Conservation (phyloP, 441 rosid species). For the Populus hybrid region DNA sequence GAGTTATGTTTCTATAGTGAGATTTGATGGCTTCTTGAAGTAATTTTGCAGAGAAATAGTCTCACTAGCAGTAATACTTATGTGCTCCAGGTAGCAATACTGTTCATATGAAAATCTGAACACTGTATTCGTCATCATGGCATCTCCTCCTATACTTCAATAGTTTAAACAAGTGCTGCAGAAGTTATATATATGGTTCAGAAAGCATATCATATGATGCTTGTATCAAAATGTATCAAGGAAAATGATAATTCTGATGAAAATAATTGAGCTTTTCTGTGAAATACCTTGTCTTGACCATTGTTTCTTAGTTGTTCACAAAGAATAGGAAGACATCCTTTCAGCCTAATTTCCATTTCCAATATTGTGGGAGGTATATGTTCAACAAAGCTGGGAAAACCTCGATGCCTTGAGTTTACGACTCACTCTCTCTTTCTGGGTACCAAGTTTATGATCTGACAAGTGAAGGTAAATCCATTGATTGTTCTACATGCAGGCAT, state of each 20-base stretch:
- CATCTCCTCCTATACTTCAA: background rate
- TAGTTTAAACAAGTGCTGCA: background rate
- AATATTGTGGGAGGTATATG: background rate
- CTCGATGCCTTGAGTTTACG: background rate
- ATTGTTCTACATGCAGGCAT: constrained; percentile 35
- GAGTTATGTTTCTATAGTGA: background rate
- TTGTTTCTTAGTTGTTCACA: background rate
- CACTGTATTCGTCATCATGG: background rate
- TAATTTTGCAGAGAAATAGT: background rate
- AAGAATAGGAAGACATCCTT: background rate
- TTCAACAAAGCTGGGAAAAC: background rate
- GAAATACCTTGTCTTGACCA: background rate
- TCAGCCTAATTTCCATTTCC: background rate
- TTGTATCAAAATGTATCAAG: background rate
- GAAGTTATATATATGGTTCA: background rate
- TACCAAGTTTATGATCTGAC: background rate
- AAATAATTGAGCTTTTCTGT: too few species aligned
- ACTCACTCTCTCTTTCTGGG: background rate
- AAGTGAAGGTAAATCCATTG: background rate
- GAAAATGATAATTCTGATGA: background rate
- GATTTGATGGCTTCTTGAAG: background rate
- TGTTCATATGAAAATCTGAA: background rate
- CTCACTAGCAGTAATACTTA: background rate
- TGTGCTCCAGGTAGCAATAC: too few species aligned
- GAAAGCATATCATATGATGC: background rate